Conservation (phyloP, 768 basidiomycete genomes). For the Tubosaeta sp. region DNA sequence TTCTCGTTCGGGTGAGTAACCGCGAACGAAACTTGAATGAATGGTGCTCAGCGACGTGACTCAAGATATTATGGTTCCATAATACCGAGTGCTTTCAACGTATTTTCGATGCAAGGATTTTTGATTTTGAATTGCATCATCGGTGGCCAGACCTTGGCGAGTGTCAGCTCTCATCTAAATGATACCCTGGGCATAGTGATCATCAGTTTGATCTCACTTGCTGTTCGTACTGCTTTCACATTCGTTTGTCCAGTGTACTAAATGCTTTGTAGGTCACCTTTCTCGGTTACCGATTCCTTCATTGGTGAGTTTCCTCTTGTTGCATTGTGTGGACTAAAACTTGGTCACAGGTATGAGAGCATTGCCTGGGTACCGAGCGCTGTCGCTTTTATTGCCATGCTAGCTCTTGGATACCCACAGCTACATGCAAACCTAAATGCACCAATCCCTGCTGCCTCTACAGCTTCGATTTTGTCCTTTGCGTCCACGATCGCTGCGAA, state of each 20-base stretch:
- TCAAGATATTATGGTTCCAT: conserved; percentile 38
- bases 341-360: conserved; percentile 58
- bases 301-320: conserved; percentile 35
- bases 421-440: conserved; percentile 42
- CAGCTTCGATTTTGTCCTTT: conserved; percentile 38
- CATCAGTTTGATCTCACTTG: conserved; percentile 29
- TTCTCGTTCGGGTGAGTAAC: conserved; percentile 46
- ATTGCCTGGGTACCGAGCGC: conserved; percentile 73
- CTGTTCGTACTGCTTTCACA: conserved; percentile 15
- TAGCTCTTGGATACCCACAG: conserved; percentile 70
- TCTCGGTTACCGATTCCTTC: conserved; percentile 60
- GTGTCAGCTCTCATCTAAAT: conserved; percentile 34
- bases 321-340: not conserved
- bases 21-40: conserved; percentile 10
- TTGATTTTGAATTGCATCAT: conserved; percentile 56
- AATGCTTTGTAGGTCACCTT: conserved; percentile 46
- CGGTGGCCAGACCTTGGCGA: conserved; percentile 59
- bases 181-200: conserved; percentile 34
- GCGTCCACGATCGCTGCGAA: conserved; percentile 43
- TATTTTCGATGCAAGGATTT: conserved; percentile 51
- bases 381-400: conserved; percentile 60
- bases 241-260: not conserved
- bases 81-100: conserved; percentile 43
- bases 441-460: conserved; percentile 34
- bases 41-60: conserved; percentile 1